These are phyloP conservation scores for Dendrocalamus sinicus DNA, from an alignment of 176 grass and related monocot species.

Conservation along the genomic window DNA sequence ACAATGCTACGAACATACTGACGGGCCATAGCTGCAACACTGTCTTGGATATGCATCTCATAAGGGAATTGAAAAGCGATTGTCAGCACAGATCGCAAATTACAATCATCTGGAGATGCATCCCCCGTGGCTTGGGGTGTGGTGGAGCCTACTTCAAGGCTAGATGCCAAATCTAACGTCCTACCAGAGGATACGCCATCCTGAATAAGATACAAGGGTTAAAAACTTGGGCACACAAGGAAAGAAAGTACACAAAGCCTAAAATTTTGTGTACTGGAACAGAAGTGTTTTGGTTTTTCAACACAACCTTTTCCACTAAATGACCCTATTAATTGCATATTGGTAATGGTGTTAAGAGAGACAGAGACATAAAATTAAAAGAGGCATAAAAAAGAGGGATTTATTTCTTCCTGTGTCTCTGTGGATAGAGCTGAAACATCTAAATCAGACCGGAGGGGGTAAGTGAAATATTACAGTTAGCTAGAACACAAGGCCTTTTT, in stretches of 20 bases:
- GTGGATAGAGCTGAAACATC: not conserved
- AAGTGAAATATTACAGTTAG: not conserved
- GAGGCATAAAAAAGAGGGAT: not conserved
- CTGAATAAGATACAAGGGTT: constrained; percentile 52
- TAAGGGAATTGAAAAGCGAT: constrained; percentile 97
- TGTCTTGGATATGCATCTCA: constrained; percentile 86
- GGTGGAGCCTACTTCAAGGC: constrained; percentile 73
- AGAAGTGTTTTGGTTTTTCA: not conserved
- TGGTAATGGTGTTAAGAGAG: not conserved
- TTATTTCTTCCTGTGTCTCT: not conserved
- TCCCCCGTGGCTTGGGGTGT: constrained; percentile 54
- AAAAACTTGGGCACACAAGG: constrained; percentile 5
- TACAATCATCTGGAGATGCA: constrained; percentile 57
- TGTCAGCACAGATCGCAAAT: constrained; percentile 82
- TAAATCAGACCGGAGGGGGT: not conserved
- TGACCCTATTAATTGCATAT: not conserved
- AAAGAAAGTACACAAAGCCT: not conserved
- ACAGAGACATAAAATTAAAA: not conserved
- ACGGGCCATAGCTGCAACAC: constrained; percentile 77
- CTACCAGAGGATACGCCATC: constrained; percentile 63
- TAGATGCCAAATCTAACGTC: constrained; percentile 91
- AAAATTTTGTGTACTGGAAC: not conserved
- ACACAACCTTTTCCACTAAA: not conserved
- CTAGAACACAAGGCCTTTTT: not conserved
- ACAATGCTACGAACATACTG: constrained; percentile 91